Evolutionary conservation across 2,329 filamentous ascomycete genomes (phyloP).

Genomic region (Fonsecaea pugnacius): DNA sequence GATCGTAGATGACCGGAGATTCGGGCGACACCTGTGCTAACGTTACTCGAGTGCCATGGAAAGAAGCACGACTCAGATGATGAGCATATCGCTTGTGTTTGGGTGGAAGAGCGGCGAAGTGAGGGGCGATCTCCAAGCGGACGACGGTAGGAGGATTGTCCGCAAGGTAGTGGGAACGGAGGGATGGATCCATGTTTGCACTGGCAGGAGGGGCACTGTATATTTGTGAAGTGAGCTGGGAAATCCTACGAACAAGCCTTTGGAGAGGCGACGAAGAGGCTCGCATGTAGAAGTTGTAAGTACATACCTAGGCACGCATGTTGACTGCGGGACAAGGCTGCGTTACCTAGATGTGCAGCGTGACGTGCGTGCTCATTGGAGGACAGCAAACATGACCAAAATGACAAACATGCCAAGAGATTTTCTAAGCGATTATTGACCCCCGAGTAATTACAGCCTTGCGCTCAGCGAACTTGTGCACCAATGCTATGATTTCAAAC

Average conservation of each 20-base stretch:
- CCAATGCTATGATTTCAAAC: too few species aligned
- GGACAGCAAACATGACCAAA: not conserved
- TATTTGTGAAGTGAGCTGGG: constrained; percentile 23
- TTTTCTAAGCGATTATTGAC: too few species aligned
- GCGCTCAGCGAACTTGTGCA: too few species aligned
- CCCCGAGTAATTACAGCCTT: too few species aligned
- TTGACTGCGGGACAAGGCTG: constrained; percentile 1
- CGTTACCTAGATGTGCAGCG: not conserved
- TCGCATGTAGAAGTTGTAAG: constrained; percentile 18
- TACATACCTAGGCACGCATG: not conserved
- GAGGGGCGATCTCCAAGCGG: constrained; percentile 84
- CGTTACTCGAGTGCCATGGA: constrained; percentile 77
- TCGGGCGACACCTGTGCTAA: constrained; percentile 81
- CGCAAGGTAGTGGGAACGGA: constrained; percentile 74
- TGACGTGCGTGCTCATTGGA: not conserved
- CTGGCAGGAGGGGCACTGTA: not conserved
- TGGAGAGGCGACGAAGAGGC: constrained; percentile 8
- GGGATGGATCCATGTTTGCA: constrained; percentile 46
- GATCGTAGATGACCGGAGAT: constrained; percentile 78
- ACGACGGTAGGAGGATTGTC: constrained; percentile 90
- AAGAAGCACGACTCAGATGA: constrained; percentile 75
- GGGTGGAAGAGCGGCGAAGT: constrained; percentile 71
- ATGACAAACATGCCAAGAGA: constrained; percentile 5
- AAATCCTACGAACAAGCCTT: constrained; percentile 22
- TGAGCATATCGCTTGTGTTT: constrained; percentile 89